These are phyloP conservation scores for Daldinia bambusicola DNA, from an alignment of 495 filamentous ascomycete species.

Conservation along the genomic window DNA sequence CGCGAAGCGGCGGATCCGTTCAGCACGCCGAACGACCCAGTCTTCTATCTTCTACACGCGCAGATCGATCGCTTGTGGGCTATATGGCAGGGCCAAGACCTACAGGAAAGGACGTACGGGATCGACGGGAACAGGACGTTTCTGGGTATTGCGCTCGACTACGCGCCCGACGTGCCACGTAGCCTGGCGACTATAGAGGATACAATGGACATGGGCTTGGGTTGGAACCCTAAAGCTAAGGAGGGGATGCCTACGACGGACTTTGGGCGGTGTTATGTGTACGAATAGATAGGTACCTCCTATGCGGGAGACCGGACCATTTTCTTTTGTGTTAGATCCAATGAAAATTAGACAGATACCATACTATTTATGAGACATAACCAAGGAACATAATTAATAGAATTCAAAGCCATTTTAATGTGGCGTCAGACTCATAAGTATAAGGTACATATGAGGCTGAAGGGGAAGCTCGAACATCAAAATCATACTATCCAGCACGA, in stretches of 20 bases:
- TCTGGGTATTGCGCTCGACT: conserved; percentile 31
- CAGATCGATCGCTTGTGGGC: conserved; percentile 73
- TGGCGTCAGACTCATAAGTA: too few relatives aligned
- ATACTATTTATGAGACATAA: not conserved
- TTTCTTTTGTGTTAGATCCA: conserved; percentile 9
- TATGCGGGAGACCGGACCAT: not conserved
- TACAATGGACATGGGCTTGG: conserved; percentile 40
- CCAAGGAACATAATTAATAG: not conserved
- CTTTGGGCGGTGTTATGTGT: conserved; percentile 37
- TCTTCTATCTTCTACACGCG: conserved; percentile 72
- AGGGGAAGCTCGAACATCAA: not conserved
- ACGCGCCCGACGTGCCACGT: conserved; percentile 31
- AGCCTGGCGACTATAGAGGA: conserved; percentile 45
- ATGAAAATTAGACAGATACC: conserved; percentile 7
- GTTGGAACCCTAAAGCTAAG: conserved; percentile 29
- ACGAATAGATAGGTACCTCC: conserved; percentile 28
- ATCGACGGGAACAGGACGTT: conserved; percentile 43
- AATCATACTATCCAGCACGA: not conserved
- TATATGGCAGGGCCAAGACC: conserved; percentile 69
- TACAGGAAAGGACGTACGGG: conserved; percentile 28
- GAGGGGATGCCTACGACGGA: conserved; percentile 39
- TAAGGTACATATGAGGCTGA: not conserved
- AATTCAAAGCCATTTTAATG: not conserved
- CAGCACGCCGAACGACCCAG: conserved; percentile 68
- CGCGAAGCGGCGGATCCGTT: conserved; percentile 59